phyloP scores from a whole-genome alignment of 2,329 filamentous ascomycete species.

The Tolypocladium paradoxum region DNA sequence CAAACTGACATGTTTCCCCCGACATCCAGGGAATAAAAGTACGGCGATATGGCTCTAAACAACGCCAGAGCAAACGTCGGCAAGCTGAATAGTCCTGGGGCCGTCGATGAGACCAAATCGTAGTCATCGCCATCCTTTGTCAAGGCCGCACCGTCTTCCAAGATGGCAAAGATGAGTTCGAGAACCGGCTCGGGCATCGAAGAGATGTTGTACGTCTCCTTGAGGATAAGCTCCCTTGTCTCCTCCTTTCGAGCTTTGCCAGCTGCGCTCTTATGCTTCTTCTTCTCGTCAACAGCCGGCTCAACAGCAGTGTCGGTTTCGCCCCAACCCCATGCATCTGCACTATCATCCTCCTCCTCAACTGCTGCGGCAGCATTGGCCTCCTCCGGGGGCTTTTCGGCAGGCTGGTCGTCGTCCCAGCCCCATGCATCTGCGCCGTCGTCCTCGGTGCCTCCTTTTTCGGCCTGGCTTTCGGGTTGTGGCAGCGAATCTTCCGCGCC shows the following conservation, averaged over 20 bases:
- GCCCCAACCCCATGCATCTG: slow-evolving; percentile 80
- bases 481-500: slow-evolving; percentile 12
- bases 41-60: slow-evolving; percentile 65
- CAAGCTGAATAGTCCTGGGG: slow-evolving; percentile 57
- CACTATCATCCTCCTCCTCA: slow-evolving; percentile 35
- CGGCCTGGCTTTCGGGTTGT: slow-evolving; percentile 6
- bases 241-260: slow-evolving; percentile 15
- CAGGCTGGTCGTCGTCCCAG: slow-evolving; percentile 57
- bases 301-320: slow-evolving; percentile 43
- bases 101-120: slow-evolving; percentile 55
- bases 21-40: slow-evolving; percentile 55
- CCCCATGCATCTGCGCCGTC: slow-evolving; percentile 64
- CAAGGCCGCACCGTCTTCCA: slow-evolving; percentile 51
- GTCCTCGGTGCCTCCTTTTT: slow-evolving; percentile 18
- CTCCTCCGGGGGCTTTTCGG: slow-evolving; percentile 11
- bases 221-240: slow-evolving; percentile 61
- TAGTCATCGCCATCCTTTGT: slow-evolving; percentile 39
- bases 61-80: slow-evolving; percentile 67
- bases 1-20: slow-evolving; percentile 52
- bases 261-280: slow-evolving; percentile 5
- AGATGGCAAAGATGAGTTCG: slow-evolving; percentile 47
- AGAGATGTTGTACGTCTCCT: slow-evolving; percentile 80
- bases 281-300: slow-evolving; percentile 8
- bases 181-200: slow-evolving; percentile 74
- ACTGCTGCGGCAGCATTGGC: slow-evolving; percentile 9